These are phyloP conservation scores for Piper betle DNA, from an alignment of 164 flowering plant species.

Conservation along the genomic window DNA sequence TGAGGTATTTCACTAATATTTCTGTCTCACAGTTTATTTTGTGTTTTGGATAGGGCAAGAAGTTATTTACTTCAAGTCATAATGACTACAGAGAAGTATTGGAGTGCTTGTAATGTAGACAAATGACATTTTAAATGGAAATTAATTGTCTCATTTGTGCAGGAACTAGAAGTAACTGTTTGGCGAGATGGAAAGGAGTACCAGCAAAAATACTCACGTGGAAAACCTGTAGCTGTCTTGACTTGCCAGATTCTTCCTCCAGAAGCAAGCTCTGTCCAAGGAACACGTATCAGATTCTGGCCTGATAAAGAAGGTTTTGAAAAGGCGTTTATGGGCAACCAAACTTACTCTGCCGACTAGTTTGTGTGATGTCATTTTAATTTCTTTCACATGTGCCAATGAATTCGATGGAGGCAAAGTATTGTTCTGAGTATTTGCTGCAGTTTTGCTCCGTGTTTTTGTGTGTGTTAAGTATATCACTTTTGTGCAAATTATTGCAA, in stretches of 20 bases:
- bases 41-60: too few relatives aligned
- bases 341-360: background rate
- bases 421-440: too few relatives aligned
- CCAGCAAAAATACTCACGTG: conserved; percentile 78
- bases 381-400: background rate
- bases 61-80: too few relatives aligned
- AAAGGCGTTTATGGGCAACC: background rate
- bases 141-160: background rate
- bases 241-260: conserved; percentile 30
- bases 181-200: conserved; percentile 88
- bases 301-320: conserved; percentile 80
- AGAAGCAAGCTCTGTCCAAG: conserved; percentile 37
- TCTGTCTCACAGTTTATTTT: background rate
- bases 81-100: too few relatives aligned
- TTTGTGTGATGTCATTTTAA: background rate
- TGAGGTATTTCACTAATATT: conserved; percentile 43
- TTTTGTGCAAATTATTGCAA: too few relatives aligned
- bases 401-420: background rate
- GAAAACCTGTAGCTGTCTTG: conserved; percentile 62
- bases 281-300: conserved; percentile 84
- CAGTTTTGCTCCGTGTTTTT: too few relatives aligned
- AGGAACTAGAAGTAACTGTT: conserved; percentile 81
- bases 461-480: too few relatives aligned
- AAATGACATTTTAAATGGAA: background rate
- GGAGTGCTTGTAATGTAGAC: too few relatives aligned